Percentiles rank a stretch among this genome's conserved stretches.
Conservation (phyloP, 352 stramenopile species). For the Aphanomyces stellatus region DNA sequence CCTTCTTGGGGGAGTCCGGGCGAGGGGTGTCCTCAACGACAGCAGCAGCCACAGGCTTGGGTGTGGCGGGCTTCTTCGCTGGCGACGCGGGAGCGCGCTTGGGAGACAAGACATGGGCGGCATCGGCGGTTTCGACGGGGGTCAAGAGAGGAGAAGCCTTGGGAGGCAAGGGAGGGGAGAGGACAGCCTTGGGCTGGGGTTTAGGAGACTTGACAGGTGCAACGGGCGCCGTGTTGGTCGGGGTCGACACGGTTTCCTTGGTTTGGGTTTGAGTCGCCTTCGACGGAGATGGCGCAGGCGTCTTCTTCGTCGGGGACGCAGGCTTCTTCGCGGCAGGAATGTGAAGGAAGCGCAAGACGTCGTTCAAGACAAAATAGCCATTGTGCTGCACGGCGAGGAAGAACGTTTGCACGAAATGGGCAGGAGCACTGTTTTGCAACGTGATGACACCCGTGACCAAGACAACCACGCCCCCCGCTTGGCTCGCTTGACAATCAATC, state of each 20-base stretch:
- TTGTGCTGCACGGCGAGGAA: slow-evolving; percentile 82
- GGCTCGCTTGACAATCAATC: slow-evolving; percentile 78
- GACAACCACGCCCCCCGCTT: slow-evolving; percentile 64
- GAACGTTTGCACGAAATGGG: slow-evolving; percentile 84
- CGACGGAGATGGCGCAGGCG: slow-evolving; percentile 16
- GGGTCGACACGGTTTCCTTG: slow-evolving; percentile 13
- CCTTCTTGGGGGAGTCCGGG: slow-evolving; percentile 16
- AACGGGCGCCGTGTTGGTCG: too few relatives aligned
- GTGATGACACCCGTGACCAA: slow-evolving; percentile 84
- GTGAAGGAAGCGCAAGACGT: slow-evolving; percentile 79
- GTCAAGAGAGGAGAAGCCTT: not conserved
- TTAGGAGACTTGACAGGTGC: slow-evolving; percentile 29
- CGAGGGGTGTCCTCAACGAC: not conserved
- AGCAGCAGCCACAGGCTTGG: not conserved
- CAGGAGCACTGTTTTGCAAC: slow-evolving; percentile 40
- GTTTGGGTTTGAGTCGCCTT: slow-evolving; percentile 23
- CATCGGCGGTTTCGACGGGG: slow-evolving; percentile 29
- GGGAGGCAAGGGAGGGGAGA: slow-evolving; percentile 3
- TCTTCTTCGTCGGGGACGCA: slow-evolving; percentile 11
- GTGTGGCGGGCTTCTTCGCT: slow-evolving; percentile 11
- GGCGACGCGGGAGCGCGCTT: slow-evolving; percentile 25
- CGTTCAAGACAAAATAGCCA: slow-evolving; percentile 83
- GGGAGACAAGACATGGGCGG: slow-evolving; percentile 20
- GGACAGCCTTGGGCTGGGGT: not conserved
- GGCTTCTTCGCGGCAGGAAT: slow-evolving; percentile 26